phyloP scores from a whole-genome alignment of 345 rosid genomes.

The Corchorus olitorius region DNA sequence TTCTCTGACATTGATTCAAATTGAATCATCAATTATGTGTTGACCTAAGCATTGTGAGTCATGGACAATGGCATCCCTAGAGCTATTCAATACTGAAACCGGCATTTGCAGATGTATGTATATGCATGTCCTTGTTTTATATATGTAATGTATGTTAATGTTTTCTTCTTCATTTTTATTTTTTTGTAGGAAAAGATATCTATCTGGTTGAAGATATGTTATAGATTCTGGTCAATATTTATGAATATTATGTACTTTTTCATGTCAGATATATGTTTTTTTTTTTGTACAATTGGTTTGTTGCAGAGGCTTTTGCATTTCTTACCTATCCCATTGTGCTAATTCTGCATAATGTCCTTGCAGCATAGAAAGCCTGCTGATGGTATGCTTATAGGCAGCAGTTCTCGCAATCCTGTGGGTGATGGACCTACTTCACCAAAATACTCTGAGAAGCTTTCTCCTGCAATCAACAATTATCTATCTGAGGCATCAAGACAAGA shows the following conservation, averaged over 20 bases:
- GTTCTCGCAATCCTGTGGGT: constrained; percentile 81
- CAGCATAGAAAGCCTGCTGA: constrained; percentile 94
- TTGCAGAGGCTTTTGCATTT: not conserved
- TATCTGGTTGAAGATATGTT: not conserved
- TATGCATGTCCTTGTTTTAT: not conserved
- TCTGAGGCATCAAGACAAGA: constrained; percentile 99
- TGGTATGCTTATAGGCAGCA: constrained; percentile 84
- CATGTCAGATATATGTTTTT: not conserved
- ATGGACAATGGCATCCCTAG: too few species aligned
- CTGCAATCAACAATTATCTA: constrained; percentile 86
- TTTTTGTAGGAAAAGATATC: too few species aligned
- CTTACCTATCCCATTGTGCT: constrained; percentile 1
- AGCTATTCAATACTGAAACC: not conserved
- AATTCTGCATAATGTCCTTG: constrained; percentile 28
- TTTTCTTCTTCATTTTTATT: too few species aligned
- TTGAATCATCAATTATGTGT: too few species aligned
- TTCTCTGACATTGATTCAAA: too few species aligned
- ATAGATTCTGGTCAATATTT: constrained; percentile 1
- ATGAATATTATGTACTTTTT: not conserved
- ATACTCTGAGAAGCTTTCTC: constrained; percentile 98
- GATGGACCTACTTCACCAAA: constrained; percentile 93
- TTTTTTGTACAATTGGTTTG: not conserved
- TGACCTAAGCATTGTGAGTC: too few species aligned
- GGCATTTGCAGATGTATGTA: not conserved
- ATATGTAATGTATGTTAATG: too few species aligned